Percentiles rank a stretch among this genome's conserved stretches.
These are phyloP conservation scores for Phlyctochytrium planicorne DNA, from an alignment of 192 early-diverging fungal species.

Conservation along the genomic window DNA sequence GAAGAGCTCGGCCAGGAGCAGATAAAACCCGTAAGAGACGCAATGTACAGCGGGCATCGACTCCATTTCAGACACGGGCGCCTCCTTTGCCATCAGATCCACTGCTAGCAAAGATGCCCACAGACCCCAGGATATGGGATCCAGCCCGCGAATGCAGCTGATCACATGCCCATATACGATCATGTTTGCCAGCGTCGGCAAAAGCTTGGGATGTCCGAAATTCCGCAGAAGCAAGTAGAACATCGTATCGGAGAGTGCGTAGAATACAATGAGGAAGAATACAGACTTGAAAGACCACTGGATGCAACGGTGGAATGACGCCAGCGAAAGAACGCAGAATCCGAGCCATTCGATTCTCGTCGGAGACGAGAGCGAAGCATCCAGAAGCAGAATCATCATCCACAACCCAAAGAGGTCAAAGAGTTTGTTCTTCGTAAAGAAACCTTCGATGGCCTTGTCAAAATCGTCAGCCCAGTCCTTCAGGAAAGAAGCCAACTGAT, in stretches of 20 bases:
- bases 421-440: background rate
- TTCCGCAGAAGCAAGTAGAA: background rate
- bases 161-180: conserved; percentile 1
- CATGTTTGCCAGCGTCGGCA: background rate
- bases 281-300: background rate
- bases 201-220: background rate
- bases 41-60: background rate
- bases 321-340: background rate
- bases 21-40: conserved; percentile 1
- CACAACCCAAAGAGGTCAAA: conserved; percentile 1
- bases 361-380: conserved; percentile 1
- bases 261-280: background rate
- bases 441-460: conserved; percentile 5
- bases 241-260: background rate
- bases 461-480: conserved; percentile 1
- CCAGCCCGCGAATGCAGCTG: background rate
- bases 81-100: background rate
- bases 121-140: conserved; percentile 1
- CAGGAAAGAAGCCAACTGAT: background rate
- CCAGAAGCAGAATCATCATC: background rate
- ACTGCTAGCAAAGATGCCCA: background rate
- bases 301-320: background rate
- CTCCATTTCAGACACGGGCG: background rate
- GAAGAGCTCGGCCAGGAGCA: background rate
- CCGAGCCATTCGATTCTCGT: conserved; percentile 1